These are phyloP conservation scores for Cupressus sempervirens DNA, from an alignment of 75 land plant species.

Conservation along the genomic window DNA sequence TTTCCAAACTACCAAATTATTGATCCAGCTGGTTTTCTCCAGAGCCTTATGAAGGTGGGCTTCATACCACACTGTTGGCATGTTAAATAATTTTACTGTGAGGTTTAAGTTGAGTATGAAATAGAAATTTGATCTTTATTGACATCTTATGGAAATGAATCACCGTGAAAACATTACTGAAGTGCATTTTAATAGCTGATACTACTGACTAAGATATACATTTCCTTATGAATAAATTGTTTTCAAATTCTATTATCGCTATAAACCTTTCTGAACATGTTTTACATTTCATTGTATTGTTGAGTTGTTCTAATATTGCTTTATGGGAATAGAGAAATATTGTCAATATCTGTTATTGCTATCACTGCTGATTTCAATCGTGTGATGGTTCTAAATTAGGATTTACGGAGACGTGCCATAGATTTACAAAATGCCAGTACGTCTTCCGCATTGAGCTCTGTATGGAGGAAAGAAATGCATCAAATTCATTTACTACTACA, in stretches of 20 bases:
- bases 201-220: background rate
- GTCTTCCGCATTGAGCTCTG: slow-evolving; percentile 14
- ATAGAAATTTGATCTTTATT: background rate
- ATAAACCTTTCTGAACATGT: background rate
- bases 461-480: slow-evolving; percentile 32
- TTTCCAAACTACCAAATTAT: slow-evolving; percentile 51
- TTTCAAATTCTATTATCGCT: background rate
- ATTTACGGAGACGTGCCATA: slow-evolving; percentile 23
- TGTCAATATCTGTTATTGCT: background rate
- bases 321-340: background rate
- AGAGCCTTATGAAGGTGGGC: slow-evolving; percentile 33
- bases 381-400: slow-evolving; percentile 20
- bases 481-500: slow-evolving; percentile 31
- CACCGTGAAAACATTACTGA: background rate
- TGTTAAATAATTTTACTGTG: background rate
- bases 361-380: background rate
- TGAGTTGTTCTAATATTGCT: background rate
- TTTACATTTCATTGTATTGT: background rate
- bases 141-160: background rate
- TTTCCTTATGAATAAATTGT: background rate
- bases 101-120: background rate
- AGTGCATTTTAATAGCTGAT: background rate
- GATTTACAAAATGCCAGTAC: slow-evolving; percentile 15
- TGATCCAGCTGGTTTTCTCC: slow-evolving; percentile 39
- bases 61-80: background rate